These are phyloP conservation scores for Deuterostichococcus epilithicus DNA, from an alignment of 139 green algal genomes.

Conservation along the genomic window DNA sequence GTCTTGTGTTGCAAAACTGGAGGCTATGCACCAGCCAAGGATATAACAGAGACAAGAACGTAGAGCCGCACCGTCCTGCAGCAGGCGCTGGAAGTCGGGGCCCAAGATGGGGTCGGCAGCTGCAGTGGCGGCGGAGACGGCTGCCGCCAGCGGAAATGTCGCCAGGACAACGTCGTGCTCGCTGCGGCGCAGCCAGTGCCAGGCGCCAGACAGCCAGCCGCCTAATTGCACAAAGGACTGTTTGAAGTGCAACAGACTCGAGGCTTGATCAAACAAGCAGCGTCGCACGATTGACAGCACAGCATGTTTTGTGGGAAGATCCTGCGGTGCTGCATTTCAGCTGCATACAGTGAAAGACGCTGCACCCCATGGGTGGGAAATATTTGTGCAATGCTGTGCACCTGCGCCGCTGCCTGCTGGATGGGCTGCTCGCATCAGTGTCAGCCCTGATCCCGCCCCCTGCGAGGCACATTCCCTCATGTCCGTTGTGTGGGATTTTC, in stretches of 20 bases:
- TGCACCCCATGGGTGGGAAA: no score
- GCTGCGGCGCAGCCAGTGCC: not conserved
- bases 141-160: slow-evolving; percentile 26
- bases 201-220: not conserved
- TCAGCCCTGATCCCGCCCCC: not conserved
- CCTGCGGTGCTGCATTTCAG: no score
- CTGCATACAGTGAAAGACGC: no score
- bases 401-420: no score
- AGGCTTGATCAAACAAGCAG: not conserved
- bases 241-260: not conserved
- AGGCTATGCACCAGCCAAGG: no score
- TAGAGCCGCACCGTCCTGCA: slow-evolving; percentile 3
- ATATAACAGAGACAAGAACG: not conserved
- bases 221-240: no score
- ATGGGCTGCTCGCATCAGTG: not conserved
- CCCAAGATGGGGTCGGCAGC: slow-evolving; percentile 13
- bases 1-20: no score
- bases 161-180: slow-evolving; percentile 16
- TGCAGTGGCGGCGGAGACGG: slow-evolving; percentile 26
- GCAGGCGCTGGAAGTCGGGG: slow-evolving; percentile 1
- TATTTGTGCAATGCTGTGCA: no score
- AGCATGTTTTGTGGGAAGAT: no score
- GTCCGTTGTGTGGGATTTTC: no score
- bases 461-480: no score
- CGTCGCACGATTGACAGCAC: no score